Base-by-base conservation (phyloP, 768 basidiomycete genomes). In the Naganishia vaughanmartiniae region DNA sequence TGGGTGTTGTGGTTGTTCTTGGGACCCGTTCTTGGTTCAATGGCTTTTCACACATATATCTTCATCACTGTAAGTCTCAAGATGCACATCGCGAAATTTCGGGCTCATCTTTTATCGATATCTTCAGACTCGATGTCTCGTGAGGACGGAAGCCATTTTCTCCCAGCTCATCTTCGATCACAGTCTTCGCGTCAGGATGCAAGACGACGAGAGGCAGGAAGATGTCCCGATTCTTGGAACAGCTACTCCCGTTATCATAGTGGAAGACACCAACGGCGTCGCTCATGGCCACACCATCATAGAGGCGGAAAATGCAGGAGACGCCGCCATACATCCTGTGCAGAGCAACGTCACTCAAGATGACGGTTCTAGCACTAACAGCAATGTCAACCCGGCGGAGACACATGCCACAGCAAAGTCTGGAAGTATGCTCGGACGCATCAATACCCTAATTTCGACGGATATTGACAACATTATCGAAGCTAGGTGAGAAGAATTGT, bases 121-220 rank as follows among this genome's bases (percentile, higher is more conserved):
- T 45, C 5, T 34, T 42, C 24, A 63, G 60, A 63, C 60, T 19
- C 81, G 86, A 11, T 79, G 81, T 12, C 74, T 85, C 31, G 85
- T 86, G 14, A 85, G 85, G 3, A 73, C 81, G 7, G 87, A 89
- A 75, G 84, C 82, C 33, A 80, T 89, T 72, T 72, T 86, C 73
- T 85, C 85, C 30, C 85, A 86, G 74, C 83, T 93, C 12, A 88
- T 93, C 77, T 93, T 93, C 81, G 90, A 90, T 54, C 91, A 92
- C 75, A 89, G 92, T n/a, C 83, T 92, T 6, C 85, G 87, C 33
- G 86, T 90, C 54, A 84, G 89, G 36, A 83, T 88, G 80, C 86
- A 85, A 68, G 84, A 87, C n/a, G 85, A 84, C 36, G 67, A 74
- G 51, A 73, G 75, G 10, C 76, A 76, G 12, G 77, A 76, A 21